Evolutionary conservation across 1,284 basidiomycete genomes (phyloP).

Genomic region (Heterobasidion irregulare): DNA sequence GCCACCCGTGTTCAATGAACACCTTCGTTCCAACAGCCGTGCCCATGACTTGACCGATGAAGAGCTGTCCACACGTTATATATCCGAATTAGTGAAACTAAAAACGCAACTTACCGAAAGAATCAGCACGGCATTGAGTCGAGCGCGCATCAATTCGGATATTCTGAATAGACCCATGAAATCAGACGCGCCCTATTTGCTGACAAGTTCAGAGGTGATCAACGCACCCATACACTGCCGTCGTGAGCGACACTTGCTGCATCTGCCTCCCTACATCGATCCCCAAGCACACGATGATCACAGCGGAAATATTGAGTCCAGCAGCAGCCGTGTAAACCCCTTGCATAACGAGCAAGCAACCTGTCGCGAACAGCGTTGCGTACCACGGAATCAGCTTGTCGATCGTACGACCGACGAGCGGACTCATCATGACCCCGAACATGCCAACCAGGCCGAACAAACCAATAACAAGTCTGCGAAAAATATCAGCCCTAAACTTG

Average conservation of each 20-base stretch:
- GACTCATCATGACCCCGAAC: constrained; percentile 34
- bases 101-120: constrained; percentile 22
- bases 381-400: constrained; percentile 45
- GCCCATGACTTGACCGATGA: constrained; percentile 42
- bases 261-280: constrained; percentile 43
- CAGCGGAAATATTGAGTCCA: constrained; percentile 34
- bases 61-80: constrained; percentile 16
- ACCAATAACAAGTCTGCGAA: constrained; percentile 36
- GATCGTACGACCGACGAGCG: constrained; percentile 39
- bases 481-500: not conserved
- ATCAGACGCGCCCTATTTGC: not conserved
- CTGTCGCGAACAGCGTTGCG: constrained; percentile 31
- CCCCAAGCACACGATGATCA: constrained; percentile 34
- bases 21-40: constrained; percentile 43
- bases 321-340: constrained; percentile 36
- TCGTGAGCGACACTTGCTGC: constrained; percentile 31
- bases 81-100: not conserved
- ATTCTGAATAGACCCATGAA: constrained; percentile 10
- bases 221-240: constrained; percentile 26
- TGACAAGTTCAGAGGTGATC: too few species aligned
- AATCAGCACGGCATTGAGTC: constrained; percentile 43
- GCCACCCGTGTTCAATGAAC: constrained; percentile 44
- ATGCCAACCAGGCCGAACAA: constrained; percentile 49
- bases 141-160: constrained; percentile 29
- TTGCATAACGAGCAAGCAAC: constrained; percentile 24